Evolutionary conservation across 768 basidiomycete species (phyloP).

Genomic region (Psilocybe cyanescens): DNA sequence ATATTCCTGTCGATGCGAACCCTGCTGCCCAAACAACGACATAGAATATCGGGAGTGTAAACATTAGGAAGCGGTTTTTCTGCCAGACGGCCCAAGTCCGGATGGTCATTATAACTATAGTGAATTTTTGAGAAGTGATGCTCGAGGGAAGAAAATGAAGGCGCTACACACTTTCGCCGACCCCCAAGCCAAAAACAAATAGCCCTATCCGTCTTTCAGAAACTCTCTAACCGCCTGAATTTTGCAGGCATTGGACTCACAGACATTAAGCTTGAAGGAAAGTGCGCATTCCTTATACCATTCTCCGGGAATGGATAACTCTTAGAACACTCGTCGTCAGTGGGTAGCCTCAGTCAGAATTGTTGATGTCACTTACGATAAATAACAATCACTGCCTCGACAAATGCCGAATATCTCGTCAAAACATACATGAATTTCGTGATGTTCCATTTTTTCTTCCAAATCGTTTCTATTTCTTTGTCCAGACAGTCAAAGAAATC

Average conservation of each 20-base stretch:
- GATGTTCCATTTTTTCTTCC: conserved; percentile 9
- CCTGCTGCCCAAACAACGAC: conserved; percentile 16
- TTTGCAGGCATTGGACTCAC: not conserved
- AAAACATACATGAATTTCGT: conserved; percentile 14
- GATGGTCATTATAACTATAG: conserved; percentile 19
- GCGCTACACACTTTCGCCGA: conserved; percentile 19
- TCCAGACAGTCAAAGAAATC: conserved; percentile 5
- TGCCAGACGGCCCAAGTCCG: conserved; percentile 26
- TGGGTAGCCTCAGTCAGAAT: not conserved
- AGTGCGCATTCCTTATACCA: conserved; percentile 9
- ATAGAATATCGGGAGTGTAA: conserved; percentile 14
- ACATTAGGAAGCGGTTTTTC: conserved; percentile 13
- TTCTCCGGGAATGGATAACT: conserved; percentile 11
- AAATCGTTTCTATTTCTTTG: conserved; percentile 4
- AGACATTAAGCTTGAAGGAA: conserved; percentile 14
- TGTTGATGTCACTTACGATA: conserved; percentile 1
- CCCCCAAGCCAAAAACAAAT: conserved; percentile 14
- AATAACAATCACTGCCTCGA: conserved; percentile 2
- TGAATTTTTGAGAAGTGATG: not conserved
- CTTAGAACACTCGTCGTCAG: not conserved
- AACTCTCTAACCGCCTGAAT: not conserved
- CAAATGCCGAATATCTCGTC: conserved; percentile 8
- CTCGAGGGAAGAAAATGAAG: not conserved
- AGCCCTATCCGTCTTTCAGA: not conserved
- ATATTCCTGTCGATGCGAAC: conserved; percentile 14